Evolutionary conservation across 2,329 filamentous ascomycete genomes (phyloP).

Genomic region (Hyphodiscus sp.): DNA sequence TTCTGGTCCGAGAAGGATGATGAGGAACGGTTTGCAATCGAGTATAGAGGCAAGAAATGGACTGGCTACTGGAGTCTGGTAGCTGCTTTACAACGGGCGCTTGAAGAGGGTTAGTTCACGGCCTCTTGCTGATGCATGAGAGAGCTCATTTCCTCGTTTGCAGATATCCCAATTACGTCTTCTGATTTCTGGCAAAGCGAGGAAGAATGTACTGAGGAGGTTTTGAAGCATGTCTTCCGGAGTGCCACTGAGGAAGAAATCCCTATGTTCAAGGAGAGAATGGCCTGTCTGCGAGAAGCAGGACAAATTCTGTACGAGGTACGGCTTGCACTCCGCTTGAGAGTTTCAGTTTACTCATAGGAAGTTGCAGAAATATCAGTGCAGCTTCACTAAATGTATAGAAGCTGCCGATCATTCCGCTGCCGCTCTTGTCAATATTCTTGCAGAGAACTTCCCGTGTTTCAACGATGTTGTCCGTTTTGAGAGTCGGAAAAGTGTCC

Average conservation of each 20-base stretch:
- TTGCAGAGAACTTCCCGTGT: constrained; percentile 75
- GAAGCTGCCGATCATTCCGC: constrained; percentile 71
- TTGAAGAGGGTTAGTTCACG: constrained; percentile 66
- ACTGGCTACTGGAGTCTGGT: constrained; percentile 96
- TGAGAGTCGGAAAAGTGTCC: constrained; percentile 64
- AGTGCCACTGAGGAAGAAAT: constrained; percentile 83
- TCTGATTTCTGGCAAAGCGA: constrained; percentile 81
- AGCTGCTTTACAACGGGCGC: constrained; percentile 74
- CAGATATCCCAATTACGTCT: constrained; percentile 81
- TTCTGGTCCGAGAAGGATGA: constrained; percentile 74
- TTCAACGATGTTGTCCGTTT: constrained; percentile 79
- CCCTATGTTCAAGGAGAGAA: constrained; percentile 71
- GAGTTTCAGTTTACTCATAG: constrained; percentile 2
- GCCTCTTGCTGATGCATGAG: constrained; percentile 1
- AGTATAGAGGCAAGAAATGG: constrained; percentile 76
- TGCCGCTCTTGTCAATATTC: constrained; percentile 75
- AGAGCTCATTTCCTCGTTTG: constrained; percentile 16
- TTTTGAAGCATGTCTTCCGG: constrained; percentile 72
- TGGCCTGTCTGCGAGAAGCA: constrained; percentile 76
- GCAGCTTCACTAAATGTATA: constrained; percentile 68
- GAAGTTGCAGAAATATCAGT: constrained; percentile 59
- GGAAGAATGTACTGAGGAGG: constrained; percentile 66
- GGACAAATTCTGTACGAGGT: constrained; percentile 74
- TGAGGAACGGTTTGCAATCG: constrained; percentile 73
- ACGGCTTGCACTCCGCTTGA: constrained; percentile 24